These are phyloP conservation scores for Gillenia trifoliata DNA, from an alignment of 306 rosid genomes.

Conservation along the genomic window DNA sequence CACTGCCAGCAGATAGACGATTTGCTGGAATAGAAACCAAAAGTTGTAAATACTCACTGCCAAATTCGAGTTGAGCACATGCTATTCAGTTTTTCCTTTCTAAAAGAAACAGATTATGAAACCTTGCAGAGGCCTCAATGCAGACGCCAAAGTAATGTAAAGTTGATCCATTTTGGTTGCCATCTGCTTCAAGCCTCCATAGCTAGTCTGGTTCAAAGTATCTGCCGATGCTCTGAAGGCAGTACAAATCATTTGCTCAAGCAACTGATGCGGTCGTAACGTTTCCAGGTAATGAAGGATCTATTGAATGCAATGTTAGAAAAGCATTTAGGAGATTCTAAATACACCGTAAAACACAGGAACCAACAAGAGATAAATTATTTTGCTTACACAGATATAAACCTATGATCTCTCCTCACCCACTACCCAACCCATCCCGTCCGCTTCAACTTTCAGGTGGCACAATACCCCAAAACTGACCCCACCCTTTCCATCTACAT, in stretches of 20 bases:
- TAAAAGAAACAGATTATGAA: not conserved
- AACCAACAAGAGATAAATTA: conserved; percentile 14
- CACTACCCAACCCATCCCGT: not conserved
- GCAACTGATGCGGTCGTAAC: conserved; percentile 67
- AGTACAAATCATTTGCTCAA: conserved; percentile 89
- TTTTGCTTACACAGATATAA: not conserved
- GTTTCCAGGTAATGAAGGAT: conserved; percentile 96
- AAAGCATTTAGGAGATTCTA: conserved; percentile 5
- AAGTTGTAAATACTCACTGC: conserved; percentile 11
- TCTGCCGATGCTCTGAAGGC: conserved; percentile 83
- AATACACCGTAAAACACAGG: not conserved
- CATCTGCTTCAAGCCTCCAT: conserved; percentile 78
- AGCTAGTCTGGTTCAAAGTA: conserved; percentile 65
- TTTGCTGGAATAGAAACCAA: conserved; percentile 51
- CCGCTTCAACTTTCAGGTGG: not conserved
- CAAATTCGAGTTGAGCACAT: not conserved
- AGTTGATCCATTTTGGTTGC: conserved; percentile 70
- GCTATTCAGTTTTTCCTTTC: not conserved
- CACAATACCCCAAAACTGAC: not conserved
- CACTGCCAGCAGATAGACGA: conserved; percentile 59
- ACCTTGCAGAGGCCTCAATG: conserved; percentile 77
- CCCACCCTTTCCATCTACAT: not conserved
- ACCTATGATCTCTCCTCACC: not conserved
- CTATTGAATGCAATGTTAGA: conserved; percentile 33
- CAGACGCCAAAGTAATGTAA: conserved; percentile 61